Evolutionary conservation across 352 stramenopile genomes (phyloP), one percentile per base, ranked within the genome.

Genomic region (Globisporangium takayamanum): DNA sequence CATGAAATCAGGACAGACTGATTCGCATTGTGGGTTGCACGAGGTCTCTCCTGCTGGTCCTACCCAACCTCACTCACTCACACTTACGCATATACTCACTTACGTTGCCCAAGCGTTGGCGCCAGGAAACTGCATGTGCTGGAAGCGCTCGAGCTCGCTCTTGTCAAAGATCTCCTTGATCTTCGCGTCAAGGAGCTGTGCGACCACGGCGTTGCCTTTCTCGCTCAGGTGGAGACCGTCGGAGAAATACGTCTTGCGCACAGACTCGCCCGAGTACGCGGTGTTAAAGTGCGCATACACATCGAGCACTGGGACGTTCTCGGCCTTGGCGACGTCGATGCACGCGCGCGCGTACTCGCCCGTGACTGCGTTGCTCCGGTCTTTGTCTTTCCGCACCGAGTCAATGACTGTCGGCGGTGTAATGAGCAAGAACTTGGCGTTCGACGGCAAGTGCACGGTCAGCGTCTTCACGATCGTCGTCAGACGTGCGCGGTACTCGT

Each of bases 191-290:
- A 86, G 49, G 36, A 77, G 69, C 55, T 72, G 37, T 48, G 76
- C 65, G 36, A 86, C 61, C 22, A 82, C 60, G 5, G 47, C 62
- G 48, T 87, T 84, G 26, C 77, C 79, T 26, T 67, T 60, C 37
- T 63, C 54, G n/a, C 53, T 74, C 30, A 89, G 72, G 60, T 89
- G 79, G 28, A 87, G 62, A 6, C 79, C 79, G 55, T 89, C 79
- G 20, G 68, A 61, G 37, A 88, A 68, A 25, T 64, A 73, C 28
- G 63, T 47, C 22, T 41, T 61, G 37, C 73, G 74, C 33, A 76
- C 59, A 30, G 33, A 18, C 25, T 57, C 57, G 10, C 39, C 50
- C 16, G 59, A 55, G 36, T 57, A 52, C 61, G 76, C 60, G 1
- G 62, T 49, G 18, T 76, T 81, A 58, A 88, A 85, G 56, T 83